Percentiles rank a stretch among this genome's conserved stretches.
Conservation (phyloP, 352 stramenopile genomes). For the Phytopythium kandeliae region DNA sequence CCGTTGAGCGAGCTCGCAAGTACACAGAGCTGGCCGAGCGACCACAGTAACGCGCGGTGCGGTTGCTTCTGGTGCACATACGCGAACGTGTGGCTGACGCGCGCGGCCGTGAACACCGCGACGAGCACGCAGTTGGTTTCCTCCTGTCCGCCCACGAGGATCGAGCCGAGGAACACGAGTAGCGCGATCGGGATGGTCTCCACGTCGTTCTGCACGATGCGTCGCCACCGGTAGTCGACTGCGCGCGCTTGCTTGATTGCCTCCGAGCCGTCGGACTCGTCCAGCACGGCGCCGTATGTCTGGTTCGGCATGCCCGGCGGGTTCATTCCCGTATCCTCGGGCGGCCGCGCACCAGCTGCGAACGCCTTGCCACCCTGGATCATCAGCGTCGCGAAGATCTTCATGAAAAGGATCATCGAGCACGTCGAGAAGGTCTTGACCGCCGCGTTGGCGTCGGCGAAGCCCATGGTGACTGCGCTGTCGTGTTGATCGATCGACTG, state of each 20-base stretch:
- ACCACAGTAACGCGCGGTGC: constrained; percentile 28
- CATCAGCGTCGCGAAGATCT: constrained; percentile 22
- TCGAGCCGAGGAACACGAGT: constrained; percentile 32
- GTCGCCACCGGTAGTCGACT: constrained; percentile 33
- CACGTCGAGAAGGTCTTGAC: constrained; percentile 29
- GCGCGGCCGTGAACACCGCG: constrained; percentile 21
- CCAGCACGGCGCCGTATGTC: too few relatives aligned
- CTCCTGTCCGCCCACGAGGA: constrained; percentile 33
- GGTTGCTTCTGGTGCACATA: constrained; percentile 30
- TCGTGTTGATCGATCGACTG: not conserved
- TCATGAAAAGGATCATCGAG: constrained; percentile 25
- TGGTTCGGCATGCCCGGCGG: constrained; percentile 20
- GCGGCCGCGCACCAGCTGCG: constrained; percentile 22
- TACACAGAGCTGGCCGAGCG: constrained; percentile 26
- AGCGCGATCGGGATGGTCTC: constrained; percentile 30
- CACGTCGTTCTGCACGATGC: constrained; percentile 43
- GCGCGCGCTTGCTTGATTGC: constrained; percentile 21
- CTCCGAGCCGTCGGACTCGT: too few relatives aligned
- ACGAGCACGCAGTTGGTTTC: constrained; percentile 37
- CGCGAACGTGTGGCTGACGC: constrained; percentile 27
- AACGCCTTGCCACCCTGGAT: constrained; percentile 37
- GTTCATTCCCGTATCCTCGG: constrained; percentile 25
- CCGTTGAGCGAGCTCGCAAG: constrained; percentile 30
- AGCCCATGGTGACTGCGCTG: constrained; percentile 6
- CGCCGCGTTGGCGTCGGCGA: constrained; percentile 17